Conservation (phyloP, 495 filamentous ascomycete species). For the Alectoria sarmentosa region DNA sequence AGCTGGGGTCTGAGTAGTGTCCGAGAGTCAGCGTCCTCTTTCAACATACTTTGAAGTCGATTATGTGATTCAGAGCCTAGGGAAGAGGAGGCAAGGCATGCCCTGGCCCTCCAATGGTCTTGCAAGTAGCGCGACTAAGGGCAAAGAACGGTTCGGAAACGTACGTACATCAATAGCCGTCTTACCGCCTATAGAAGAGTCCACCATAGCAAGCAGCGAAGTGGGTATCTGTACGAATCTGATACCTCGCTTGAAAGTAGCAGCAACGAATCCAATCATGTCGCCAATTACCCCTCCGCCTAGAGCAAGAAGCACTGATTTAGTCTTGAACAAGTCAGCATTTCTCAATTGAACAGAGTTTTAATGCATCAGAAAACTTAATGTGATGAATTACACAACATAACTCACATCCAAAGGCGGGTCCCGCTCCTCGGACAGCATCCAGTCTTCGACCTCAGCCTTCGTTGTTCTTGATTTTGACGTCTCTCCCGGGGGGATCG, state of each 20-base stretch:
- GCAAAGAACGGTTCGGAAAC: not conserved
- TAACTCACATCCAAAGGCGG: slow-evolving; percentile 29
- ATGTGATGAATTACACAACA: not conserved
- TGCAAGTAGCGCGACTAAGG: not conserved
- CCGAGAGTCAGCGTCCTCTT: not conserved
- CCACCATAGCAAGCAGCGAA: slow-evolving; percentile 92
- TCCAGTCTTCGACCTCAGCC: slow-evolving; percentile 95
- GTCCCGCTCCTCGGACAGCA: slow-evolving; percentile 65
- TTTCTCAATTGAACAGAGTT: not conserved
- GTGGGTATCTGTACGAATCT: slow-evolving; percentile 96
- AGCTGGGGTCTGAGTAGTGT: slow-evolving; percentile 44
- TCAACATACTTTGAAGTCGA: not conserved
- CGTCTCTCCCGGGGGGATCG: slow-evolving; percentile 84
- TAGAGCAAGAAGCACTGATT: slow-evolving; percentile 89
- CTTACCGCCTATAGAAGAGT: slow-evolving; percentile 97
- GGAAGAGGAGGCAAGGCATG: not conserved
- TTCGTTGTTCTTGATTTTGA: slow-evolving; percentile 91
- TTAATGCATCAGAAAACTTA: not conserved
- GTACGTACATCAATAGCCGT: slow-evolving; percentile 71
- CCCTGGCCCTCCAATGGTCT: not conserved
- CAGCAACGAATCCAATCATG: slow-evolving; percentile 92
- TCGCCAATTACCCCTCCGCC: slow-evolving; percentile 98
- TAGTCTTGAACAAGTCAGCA: slow-evolving; percentile 61
- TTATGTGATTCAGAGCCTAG: not conserved
- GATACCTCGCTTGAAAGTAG: slow-evolving; percentile 97